Conservation (phyloP, 1,284 basidiomycete genomes). For the Ganoderma sinense region DNA sequence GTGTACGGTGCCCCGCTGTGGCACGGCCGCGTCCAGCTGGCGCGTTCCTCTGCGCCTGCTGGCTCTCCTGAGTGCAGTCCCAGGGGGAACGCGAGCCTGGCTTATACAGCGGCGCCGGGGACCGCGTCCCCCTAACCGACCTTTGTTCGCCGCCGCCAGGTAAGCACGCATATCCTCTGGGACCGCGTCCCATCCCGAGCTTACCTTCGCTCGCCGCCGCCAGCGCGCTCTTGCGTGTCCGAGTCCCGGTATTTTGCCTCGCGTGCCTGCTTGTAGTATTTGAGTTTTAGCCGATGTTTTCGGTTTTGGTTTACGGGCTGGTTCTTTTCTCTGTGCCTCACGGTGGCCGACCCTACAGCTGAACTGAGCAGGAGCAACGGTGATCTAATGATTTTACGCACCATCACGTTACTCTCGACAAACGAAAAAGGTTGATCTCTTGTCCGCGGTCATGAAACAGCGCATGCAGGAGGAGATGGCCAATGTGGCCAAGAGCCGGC, state of each 20-base stretch:
- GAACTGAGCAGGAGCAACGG: too few relatives aligned
- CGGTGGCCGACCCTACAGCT: too few relatives aligned
- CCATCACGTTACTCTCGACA: not conserved
- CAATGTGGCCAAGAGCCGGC: too few relatives aligned
- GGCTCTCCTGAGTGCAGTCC: not conserved
- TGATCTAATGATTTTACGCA: not conserved
- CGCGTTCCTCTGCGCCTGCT: not conserved
- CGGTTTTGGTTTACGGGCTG: too few relatives aligned
- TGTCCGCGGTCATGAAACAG: not conserved
- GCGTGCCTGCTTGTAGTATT: too few relatives aligned
- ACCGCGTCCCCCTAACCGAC: not conserved
- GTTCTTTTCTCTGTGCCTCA: too few relatives aligned
- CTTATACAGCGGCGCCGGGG: not conserved
- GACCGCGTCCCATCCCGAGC: not conserved
- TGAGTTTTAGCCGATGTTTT: too few relatives aligned
- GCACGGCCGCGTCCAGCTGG: not conserved
- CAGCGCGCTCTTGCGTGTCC: not conserved
- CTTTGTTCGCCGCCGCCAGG: slow-evolving; percentile 1
- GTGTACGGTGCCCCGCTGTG: not conserved
- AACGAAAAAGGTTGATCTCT: not conserved
- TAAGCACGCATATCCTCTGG: not conserved
- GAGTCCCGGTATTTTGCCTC: too few relatives aligned
- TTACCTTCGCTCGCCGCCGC: not conserved
- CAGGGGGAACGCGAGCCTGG: not conserved
- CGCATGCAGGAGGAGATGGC: not conserved